Conservation (phyloP, 2,329 filamentous ascomycete species). For the Pestalotiopsis fici region DNA sequence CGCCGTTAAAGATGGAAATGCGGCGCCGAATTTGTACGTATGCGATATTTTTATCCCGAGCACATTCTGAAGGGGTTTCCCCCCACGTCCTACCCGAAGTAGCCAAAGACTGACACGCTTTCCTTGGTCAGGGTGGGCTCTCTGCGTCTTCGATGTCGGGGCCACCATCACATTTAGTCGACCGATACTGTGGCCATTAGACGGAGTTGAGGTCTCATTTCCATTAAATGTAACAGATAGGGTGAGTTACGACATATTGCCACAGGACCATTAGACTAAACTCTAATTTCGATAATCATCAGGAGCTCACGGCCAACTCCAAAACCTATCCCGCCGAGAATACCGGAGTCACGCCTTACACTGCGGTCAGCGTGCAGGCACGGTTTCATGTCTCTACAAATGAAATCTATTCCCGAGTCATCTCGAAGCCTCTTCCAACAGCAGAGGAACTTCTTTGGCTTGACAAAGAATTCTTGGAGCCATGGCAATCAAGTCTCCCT, state of each 20-base stretch:
- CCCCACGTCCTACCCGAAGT: no score
- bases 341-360: conserved; percentile 42
- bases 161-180: conserved; percentile 40
- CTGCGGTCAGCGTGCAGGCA: conserved; percentile 42
- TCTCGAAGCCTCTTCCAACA: conserved; percentile 42
- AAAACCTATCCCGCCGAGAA: conserved; percentile 33
- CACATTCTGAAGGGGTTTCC: no score
- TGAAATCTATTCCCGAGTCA: conserved; percentile 45
- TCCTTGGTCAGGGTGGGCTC: conserved; percentile 30
- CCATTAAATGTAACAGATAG: conserved; percentile 24
- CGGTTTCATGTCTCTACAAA: conserved; percentile 45
- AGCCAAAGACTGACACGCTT: no score
- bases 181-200: conserved; percentile 23
- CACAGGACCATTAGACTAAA: background rate
- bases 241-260: conserved; percentile 10
- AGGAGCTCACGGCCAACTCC: conserved; percentile 34
- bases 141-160: conserved; percentile 45
- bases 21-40: conserved; percentile 26
- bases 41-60: no score
- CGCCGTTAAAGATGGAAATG: conserved; percentile 27
- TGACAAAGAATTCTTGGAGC: conserved; percentile 37
- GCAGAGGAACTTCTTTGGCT: conserved; percentile 40
- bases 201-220: conserved; percentile 22
- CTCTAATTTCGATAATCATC: background rate
- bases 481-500: conserved; percentile 37